phyloP scores from a whole-genome alignment of 2,329 filamentous ascomycete genomes.

The Trichoderma hamatum region DNA sequence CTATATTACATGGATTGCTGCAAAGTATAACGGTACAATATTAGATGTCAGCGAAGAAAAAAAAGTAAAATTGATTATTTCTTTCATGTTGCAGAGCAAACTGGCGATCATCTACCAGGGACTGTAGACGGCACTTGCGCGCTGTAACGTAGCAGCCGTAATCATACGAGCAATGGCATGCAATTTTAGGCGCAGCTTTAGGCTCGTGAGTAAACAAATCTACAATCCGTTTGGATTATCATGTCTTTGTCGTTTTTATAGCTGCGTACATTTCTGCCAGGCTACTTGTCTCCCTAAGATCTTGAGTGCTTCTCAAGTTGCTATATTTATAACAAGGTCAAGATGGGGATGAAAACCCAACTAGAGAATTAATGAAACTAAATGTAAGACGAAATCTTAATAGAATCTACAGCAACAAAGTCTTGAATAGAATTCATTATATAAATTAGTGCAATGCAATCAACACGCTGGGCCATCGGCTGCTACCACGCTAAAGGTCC shows the following conservation, averaged over 20 bases:
- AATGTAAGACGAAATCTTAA: background rate
- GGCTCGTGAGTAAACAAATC: background rate
- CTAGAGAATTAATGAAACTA: too few relatives aligned
- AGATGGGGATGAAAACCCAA: background rate
- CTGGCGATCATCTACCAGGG: background rate
- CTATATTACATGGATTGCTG: constrained; percentile 16
- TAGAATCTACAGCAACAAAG: background rate
- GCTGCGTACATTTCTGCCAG: background rate
- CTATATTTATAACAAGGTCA: background rate
- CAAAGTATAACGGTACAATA: constrained; percentile 15
- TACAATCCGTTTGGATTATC: background rate
- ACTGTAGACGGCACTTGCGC: background rate
- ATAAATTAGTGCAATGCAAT: background rate
- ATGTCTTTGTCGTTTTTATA: background rate
- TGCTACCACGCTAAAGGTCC: background rate
- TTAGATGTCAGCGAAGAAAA: constrained; percentile 8
- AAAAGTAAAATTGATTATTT: background rate
- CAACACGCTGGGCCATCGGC: background rate
- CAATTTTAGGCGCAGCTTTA: background rate
- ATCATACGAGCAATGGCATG: background rate
- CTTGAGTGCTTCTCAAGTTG: background rate
- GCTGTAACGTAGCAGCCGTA: background rate
- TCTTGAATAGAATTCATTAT: background rate
- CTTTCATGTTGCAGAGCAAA: background rate
- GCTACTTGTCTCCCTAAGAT: background rate